phyloP scores from a whole-genome alignment of 306 rosid genomes.

The Vicia sativa region DNA sequence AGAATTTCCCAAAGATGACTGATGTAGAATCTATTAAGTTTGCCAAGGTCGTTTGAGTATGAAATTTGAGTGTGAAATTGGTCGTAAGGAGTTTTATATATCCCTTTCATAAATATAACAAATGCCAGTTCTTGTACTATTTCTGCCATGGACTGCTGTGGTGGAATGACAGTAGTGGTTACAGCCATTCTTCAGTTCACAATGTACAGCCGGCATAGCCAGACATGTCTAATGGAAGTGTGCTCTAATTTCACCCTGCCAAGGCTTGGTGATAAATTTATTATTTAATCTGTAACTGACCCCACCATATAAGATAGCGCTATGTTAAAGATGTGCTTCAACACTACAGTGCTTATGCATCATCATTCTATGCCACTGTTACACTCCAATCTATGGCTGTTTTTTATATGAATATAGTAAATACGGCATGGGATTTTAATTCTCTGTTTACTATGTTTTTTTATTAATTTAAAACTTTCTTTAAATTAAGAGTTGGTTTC shows the following conservation, averaged over 20 bases:
- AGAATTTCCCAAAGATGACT: neutral
- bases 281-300: neutral
- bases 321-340: neutral
- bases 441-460: neutral
- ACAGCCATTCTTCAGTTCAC: neutral
- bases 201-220: neutral
- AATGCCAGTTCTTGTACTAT: neutral
- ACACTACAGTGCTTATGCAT: neutral
- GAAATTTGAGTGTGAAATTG: neutral
- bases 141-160: neutral
- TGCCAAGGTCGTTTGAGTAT: neutral
- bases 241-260: constrained; percentile 21
- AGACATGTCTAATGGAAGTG: neutral
- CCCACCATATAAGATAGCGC: neutral
- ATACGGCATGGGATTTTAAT: constrained; percentile 6
- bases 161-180: neutral
- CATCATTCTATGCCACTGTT: neutral
- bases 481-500: neutral
- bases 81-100: neutral
- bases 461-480: neutral
- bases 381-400: neutral
- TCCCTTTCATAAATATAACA: neutral
- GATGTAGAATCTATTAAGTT: neutral
- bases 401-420: neutral
- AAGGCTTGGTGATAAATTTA: neutral